Percentiles rank a stretch among this genome's conserved stretches.
These are phyloP conservation scores for Sextonia rubra DNA, from an alignment of 164 flowering plant species.

Conservation along the genomic window DNA sequence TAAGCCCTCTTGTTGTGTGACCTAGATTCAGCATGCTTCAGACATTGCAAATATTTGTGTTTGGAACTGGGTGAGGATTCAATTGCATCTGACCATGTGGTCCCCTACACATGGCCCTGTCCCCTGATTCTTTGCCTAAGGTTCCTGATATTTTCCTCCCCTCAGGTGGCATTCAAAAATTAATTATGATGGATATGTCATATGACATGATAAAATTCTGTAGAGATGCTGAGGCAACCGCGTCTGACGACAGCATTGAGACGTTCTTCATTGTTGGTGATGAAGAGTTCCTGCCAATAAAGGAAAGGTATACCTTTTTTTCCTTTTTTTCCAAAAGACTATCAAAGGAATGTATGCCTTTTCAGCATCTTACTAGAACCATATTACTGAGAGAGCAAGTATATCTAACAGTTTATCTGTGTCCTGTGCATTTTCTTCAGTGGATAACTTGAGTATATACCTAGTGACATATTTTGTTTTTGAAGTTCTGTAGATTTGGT, in stretches of 20 bases:
- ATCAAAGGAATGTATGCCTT: not conserved
- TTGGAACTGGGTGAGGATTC: too few relatives aligned
- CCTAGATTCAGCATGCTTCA: too few relatives aligned
- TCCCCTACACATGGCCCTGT: not conserved
- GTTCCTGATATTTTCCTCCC: too few relatives aligned
- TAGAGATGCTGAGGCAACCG: constrained; percentile 35
- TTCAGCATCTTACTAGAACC: constrained; percentile 8
- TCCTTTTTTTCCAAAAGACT: too few relatives aligned
- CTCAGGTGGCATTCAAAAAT: constrained; percentile 67
- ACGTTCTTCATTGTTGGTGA: constrained; percentile 80
- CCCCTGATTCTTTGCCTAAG: not conserved
- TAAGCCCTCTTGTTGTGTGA: too few relatives aligned
- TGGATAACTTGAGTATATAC: not conserved
- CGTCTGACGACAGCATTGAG: constrained; percentile 37
- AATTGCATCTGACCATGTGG: too few relatives aligned
- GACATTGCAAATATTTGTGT: too few relatives aligned
- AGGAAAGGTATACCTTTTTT: constrained; percentile 54
- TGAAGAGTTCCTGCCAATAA: constrained; percentile 89
- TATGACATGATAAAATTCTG: constrained; percentile 75
- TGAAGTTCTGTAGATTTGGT: constrained; percentile 80
- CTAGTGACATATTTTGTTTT: constrained; percentile 5
- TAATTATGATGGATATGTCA: constrained; percentile 89
- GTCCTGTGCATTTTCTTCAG: not conserved
- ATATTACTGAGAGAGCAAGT: not conserved
- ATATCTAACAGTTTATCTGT: not conserved